These are phyloP conservation scores for Neofusicoccum sp. DNA, from an alignment of 2,329 filamentous ascomycete species.

Conservation along the genomic window DNA sequence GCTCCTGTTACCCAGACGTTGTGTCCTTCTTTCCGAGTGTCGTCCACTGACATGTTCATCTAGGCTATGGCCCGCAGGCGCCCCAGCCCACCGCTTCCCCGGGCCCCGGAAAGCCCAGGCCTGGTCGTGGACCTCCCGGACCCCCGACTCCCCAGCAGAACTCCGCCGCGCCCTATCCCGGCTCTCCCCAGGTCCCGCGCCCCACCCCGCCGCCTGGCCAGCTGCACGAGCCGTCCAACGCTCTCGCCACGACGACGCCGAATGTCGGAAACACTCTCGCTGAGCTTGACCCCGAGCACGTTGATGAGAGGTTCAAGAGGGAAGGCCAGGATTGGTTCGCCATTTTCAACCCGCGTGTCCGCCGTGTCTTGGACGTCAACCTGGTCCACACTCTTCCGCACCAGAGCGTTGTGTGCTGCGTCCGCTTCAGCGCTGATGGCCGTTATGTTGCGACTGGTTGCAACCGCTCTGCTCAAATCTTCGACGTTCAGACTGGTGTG, in stretches of 20 bases:
- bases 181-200: slow-evolving; percentile 84
- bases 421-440: slow-evolving; percentile 92
- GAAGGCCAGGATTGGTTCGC: slow-evolving; percentile 92
- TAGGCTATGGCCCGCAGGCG: slow-evolving; percentile 77
- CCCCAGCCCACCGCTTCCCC: slow-evolving; percentile 84
- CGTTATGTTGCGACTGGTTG: slow-evolving; percentile 96
- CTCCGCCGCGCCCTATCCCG: slow-evolving; percentile 81
- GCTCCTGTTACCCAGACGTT: slow-evolving; percentile 7
- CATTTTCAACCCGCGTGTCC: slow-evolving; percentile 91
- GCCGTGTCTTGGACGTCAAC: slow-evolving; percentile 87
- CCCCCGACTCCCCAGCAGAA: slow-evolving; percentile 92
- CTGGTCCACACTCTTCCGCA: slow-evolving; percentile 90
- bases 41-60: not conserved
- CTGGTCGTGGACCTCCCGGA: slow-evolving; percentile 59
- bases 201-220: slow-evolving; percentile 64
- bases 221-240: slow-evolving; percentile 34
- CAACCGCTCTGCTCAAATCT: slow-evolving; percentile 99
- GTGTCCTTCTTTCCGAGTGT: slow-evolving; percentile 25
- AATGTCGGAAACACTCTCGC: slow-evolving; percentile 70
- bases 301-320: slow-evolving; percentile 85
- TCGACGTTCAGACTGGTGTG: slow-evolving; percentile 82
- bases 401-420: slow-evolving; percentile 96
- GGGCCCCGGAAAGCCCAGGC: slow-evolving; percentile 67
- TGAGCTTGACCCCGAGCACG: slow-evolving; percentile 81
- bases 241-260: slow-evolving; percentile 28